phyloP scores from a whole-genome alignment of 2,329 filamentous ascomycete genomes.

The Colletotrichum camelliae region DNA sequence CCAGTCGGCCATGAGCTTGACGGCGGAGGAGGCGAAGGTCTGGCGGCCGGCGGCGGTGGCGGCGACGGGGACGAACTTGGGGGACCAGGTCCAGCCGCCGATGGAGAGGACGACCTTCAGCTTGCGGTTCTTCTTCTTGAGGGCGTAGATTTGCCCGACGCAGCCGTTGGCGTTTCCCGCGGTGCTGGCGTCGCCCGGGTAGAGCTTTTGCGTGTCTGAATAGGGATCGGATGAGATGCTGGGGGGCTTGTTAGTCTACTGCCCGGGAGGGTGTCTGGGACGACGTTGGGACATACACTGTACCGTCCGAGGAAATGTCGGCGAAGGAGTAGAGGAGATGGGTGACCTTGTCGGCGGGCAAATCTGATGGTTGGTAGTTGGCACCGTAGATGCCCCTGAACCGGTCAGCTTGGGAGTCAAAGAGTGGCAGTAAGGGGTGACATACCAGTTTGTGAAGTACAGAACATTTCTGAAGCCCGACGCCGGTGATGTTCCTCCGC shows the following conservation, averaged over 20 bases:
- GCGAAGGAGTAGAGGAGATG: constrained; percentile 72
- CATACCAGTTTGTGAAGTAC: constrained; percentile 62
- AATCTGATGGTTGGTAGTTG: constrained; percentile 67
- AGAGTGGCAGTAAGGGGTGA: background rate
- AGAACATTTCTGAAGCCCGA: constrained; percentile 42
- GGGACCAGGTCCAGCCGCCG: constrained; percentile 80
- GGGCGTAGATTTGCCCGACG: constrained; percentile 76
- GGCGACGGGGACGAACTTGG: constrained; percentile 69
- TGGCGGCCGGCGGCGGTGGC: constrained; percentile 65
- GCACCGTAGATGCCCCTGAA: constrained; percentile 44
- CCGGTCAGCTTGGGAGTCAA: background rate
- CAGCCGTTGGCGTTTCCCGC: constrained; percentile 77
- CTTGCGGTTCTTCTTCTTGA: constrained; percentile 78
- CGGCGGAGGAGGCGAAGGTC: constrained; percentile 71
- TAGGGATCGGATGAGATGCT: constrained; percentile 62
- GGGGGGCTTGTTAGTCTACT: constrained; percentile 25
- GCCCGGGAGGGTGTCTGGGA: background rate
- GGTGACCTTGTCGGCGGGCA: constrained; percentile 73
- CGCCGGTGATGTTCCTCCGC: background rate
- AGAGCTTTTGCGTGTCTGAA: constrained; percentile 70
- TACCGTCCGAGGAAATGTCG: constrained; percentile 49
- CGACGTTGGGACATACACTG: constrained; percentile 42
- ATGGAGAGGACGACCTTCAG: constrained; percentile 83
- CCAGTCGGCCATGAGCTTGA: constrained; percentile 73
- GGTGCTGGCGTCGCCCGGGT: constrained; percentile 64